These are phyloP conservation scores for Ustilago nuda DNA, from an alignment of 1,284 basidiomycete genomes.

Conservation along the genomic window DNA sequence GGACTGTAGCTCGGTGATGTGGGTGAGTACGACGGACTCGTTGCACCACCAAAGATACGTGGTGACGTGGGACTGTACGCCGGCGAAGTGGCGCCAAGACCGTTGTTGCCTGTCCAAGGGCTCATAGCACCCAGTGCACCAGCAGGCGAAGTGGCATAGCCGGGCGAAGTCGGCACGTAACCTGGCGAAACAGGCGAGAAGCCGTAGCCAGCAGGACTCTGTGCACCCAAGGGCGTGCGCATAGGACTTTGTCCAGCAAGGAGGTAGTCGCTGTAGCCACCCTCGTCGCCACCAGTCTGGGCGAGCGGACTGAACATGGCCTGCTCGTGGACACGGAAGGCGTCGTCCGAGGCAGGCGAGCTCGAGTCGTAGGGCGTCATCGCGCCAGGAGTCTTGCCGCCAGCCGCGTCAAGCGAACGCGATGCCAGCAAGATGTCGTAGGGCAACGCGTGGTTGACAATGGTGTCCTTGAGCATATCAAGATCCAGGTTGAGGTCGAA, in stretches of 20 bases:
- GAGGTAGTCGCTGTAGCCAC: conserved; percentile 76
- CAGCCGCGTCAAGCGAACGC: conserved; percentile 56
- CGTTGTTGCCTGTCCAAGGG: conserved; percentile 60
- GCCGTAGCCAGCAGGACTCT: conserved; percentile 65
- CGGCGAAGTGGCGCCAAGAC: conserved; percentile 76
- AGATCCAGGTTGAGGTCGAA: conserved; percentile 97
- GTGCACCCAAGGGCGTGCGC: conserved; percentile 66
- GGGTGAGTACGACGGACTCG: conserved; percentile 71
- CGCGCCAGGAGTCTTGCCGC: conserved; percentile 65
- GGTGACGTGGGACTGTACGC: conserved; percentile 74
- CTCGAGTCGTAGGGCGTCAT: conserved; percentile 75
- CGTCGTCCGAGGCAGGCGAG: conserved; percentile 76
- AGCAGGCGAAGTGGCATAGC: conserved; percentile 66
- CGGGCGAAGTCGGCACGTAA: conserved; percentile 61
- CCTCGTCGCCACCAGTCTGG: conserved; percentile 83
- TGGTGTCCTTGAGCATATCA: conserved; percentile 98
- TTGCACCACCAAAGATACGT: conserved; percentile 78
- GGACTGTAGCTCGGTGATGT: conserved; percentile 71
- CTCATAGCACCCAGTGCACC: conserved; percentile 76
- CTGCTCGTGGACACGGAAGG: conserved; percentile 79
- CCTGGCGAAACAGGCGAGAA: conserved; percentile 66
- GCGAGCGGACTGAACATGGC: conserved; percentile 94
- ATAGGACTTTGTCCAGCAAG: conserved; percentile 83
- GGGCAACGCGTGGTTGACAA: conserved; percentile 93
- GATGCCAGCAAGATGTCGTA: conserved; percentile 72